Evolutionary conservation across 768 basidiomycete genomes (phyloP), one percentile per base, ranked within the genome.

Genomic region (Lyophyllum decastes): DNA sequence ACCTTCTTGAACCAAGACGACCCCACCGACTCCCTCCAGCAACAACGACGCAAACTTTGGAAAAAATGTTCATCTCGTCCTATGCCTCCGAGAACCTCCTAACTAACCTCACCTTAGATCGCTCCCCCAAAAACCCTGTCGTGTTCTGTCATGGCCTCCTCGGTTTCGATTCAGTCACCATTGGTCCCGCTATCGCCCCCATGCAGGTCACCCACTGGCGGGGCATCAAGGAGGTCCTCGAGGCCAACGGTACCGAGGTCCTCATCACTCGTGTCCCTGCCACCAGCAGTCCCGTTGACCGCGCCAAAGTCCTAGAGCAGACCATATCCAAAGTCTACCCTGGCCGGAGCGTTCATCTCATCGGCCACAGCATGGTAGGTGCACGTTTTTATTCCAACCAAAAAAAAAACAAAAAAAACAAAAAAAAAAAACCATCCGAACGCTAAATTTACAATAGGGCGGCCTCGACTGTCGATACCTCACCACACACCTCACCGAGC

Each of bases 91-190:
- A 35, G 50, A 35, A 19, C 35, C n/a, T 40, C 21, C 43, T 25
- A 46, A 55, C 61, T 57, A 43, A 57, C 53, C 49, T 56, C 49
- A n/a, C 49, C 26, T 11, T 69, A 94, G 92, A 95, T 67, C 82
- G 83, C 4, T 79, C 92, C 0, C 89, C 95, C 0, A 82, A 82
- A 57, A 85, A 93, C 61, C 96, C 96, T 0, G 73, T 98, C 45
- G 89, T 98, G 1, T 98, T 98, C 72, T 98, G 96, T 64, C 96
- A 98, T 68, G 96, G 95, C 9, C 82, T 97, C 1, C 81, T 98
- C 8, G 93, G 94, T 1, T 95, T 95, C 61, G 93, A 95, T 68
- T 88, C 86, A 0, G 83, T 95, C 63, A 89, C 85, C 2, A 88
- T 94, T 22, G 89, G 90, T 1, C 86, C 82, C 2, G 75, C 88